Evolutionary conservation across 1,284 basidiomycete species (phyloP), one percentile per base, ranked within the genome.

Genomic region (Ustilago esculenta): DNA sequence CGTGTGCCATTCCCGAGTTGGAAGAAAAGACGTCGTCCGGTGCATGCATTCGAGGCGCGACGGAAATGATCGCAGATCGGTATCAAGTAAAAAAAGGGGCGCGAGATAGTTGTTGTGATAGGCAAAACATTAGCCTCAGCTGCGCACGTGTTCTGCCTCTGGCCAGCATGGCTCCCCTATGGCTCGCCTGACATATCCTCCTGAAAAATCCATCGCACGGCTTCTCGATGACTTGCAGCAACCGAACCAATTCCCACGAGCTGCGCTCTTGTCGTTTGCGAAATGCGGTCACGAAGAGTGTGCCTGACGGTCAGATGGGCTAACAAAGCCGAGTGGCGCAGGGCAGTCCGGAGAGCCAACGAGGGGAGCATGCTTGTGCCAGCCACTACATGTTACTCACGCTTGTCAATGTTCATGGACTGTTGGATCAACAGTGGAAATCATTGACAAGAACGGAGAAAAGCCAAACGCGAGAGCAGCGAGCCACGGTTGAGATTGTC

Each of bases 331-430:
- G 27, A 6, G 12, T 7, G 27, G 12, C 27, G 27, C 12, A 12
- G 12, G 6, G 27, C 27, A 6, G 27, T 12, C 12, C 27, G 27
- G 27, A 29, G 34, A 35, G 33, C 33, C 17, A 27, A 33, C 33
- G 20, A 32, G 41, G 21, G 24, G 14, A 43, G 41, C 33, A 36
- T 37, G 34, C 33, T 5, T 25, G 21, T 5, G 24, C 18, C 10
- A n/a, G 27, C n/a, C 17, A 30, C 12, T 37, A 36, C 10, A 29
- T 12, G 15, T 18, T 17, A 75, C 73, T 55, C 46, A 75, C 73
- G 73, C 66, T 76, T 76, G 72, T 76, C 74, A 39, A 76, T 64
- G 63, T 76, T 76, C 52, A 72, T 67, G 32, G 72, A 63, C 73
- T 75, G 67, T 72, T 49, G 53, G 15, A 14, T 14, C 2, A 23